Evolutionary conservation across 306 rosid species (phyloP).

Genomic region (Quercus engelmannii): DNA sequence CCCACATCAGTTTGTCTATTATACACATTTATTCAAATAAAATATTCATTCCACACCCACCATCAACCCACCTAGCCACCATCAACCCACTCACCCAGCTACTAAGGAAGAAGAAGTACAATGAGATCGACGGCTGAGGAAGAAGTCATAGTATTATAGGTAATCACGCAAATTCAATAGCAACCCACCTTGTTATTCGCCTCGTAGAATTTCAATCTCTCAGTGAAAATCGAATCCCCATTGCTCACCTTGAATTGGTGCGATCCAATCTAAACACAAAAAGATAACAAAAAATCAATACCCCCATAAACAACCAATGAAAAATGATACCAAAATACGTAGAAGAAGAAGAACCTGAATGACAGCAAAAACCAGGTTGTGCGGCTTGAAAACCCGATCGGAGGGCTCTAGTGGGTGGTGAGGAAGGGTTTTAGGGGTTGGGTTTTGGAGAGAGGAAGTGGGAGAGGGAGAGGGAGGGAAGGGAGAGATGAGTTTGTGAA

Average conservation of each 20-base stretch:
- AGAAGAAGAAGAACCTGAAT: slow-evolving; percentile 54
- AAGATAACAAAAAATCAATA: background rate
- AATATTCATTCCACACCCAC: too few species aligned
- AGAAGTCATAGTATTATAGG: background rate
- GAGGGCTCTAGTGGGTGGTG: background rate
- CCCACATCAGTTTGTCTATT: too few species aligned
- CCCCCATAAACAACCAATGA: background rate
- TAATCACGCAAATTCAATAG: slow-evolving; percentile 1
- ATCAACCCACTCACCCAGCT: too few species aligned
- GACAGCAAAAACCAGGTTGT: slow-evolving; percentile 72
- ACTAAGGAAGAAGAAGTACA: too few species aligned
- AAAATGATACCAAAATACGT: background rate
- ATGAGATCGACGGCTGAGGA: too few species aligned
- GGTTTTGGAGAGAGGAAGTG: slow-evolving; percentile 1
- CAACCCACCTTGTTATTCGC: slow-evolving; percentile 79
- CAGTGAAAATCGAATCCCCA: slow-evolving; percentile 77
- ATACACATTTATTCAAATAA: too few species aligned
- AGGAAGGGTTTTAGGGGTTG: slow-evolving; percentile 18
- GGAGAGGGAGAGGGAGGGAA: slow-evolving; percentile 8
- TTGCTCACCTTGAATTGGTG: slow-evolving; percentile 96
- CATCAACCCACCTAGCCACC: too few species aligned
- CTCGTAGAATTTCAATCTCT: slow-evolving; percentile 77
- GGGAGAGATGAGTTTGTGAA: slow-evolving; percentile 29
- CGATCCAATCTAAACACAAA: slow-evolving; percentile 63
- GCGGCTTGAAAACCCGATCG: slow-evolving; percentile 59